Evolutionary conservation across 1,284 basidiomycete genomes (phyloP).

Genomic region (Serendipita sp.): DNA sequence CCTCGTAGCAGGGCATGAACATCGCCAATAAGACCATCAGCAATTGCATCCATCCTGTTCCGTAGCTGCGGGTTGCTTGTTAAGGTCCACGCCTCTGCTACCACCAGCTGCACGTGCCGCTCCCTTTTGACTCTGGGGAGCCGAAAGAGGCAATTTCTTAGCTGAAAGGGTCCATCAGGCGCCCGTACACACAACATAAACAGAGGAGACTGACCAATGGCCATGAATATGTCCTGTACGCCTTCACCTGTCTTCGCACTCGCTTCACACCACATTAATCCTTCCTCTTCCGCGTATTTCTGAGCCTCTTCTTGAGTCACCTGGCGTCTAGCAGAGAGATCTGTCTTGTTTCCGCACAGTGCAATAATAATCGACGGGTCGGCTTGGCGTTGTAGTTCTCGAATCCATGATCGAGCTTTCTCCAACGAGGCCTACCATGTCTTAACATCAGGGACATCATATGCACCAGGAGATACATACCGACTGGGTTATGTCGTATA

Average conservation of each 20-base stretch:
- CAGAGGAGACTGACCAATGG: constrained; percentile 48
- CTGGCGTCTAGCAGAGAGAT: constrained; percentile 70
- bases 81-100: constrained; percentile 59
- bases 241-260: constrained; percentile 90
- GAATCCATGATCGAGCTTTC: constrained; percentile 94
- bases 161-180: constrained; percentile 29
- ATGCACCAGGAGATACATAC: constrained; percentile 24
- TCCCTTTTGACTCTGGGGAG: constrained; percentile 33
- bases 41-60: constrained; percentile 61
- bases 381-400: constrained; percentile 91
- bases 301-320: constrained; percentile 76
- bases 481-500: constrained; percentile 78
- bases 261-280: constrained; percentile 90
- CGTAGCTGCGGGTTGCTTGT: constrained; percentile 36
- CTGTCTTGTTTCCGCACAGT: constrained; percentile 89
- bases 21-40: constrained; percentile 20
- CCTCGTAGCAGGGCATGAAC: too few species aligned
- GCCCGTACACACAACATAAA: constrained; percentile 10
- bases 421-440: constrained; percentile 50
- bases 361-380: constrained; percentile 94
- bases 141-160: constrained; percentile 67
- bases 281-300: constrained; percentile 90
- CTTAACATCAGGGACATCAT: not conserved
- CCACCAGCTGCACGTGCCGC: constrained; percentile 34
- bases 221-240: constrained; percentile 77